Base-by-base conservation (phyloP, 2,329 filamentous ascomycete genomes). In the Trichoderma atrobrunneum region DNA sequence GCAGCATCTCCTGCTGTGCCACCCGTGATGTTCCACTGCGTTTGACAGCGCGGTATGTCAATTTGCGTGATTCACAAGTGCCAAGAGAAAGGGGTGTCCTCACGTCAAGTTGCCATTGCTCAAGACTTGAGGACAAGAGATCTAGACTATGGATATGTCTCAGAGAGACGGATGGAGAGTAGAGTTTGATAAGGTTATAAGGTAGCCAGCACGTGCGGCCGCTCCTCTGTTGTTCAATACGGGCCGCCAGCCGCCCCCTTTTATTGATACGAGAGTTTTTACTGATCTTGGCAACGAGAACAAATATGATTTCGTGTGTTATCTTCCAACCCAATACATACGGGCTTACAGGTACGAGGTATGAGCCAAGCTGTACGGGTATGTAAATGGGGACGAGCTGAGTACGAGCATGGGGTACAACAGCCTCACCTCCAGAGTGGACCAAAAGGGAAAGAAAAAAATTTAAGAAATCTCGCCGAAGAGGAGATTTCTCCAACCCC, bases 341-440 rank as follows among this genome's bases (percentile, higher is more conserved):
- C 21, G 48, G 48, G 48, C 48, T 54, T 54, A 54, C 48, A 54
- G 48, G 48, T 21, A 48, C 16, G 43, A 48, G 18, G 43, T 24
- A 54, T 51, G n/a, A 64, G 28, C 62, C 39, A 54, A 43, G 18
- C 14, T 67, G 32, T 24, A 43, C 51, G 32, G n/a, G 10, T 11
- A 32, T 59, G 57, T 59, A 30, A 43, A 43, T 57, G 51, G 51
- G 28, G 34, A 48, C 56, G 26, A 68, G 65, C 65, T 68, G 65
- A 68, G 65, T 48, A 48, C 36, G 30, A 21, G 34, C 36, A 48
- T 60, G 34, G 32, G 32, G 48, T 39, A 67, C 51, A 36, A 51
- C 56, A 68, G 65, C 65, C 65, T 68, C 65, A 68, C 65, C 36
- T 68, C 5, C 24, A n/a, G 48, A 12, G 36, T 68, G 65, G 56